Evolutionary conservation across 2,329 filamentous ascomycete genomes (phyloP).

Genomic region (Neoscytalidium dimidiatum): DNA sequence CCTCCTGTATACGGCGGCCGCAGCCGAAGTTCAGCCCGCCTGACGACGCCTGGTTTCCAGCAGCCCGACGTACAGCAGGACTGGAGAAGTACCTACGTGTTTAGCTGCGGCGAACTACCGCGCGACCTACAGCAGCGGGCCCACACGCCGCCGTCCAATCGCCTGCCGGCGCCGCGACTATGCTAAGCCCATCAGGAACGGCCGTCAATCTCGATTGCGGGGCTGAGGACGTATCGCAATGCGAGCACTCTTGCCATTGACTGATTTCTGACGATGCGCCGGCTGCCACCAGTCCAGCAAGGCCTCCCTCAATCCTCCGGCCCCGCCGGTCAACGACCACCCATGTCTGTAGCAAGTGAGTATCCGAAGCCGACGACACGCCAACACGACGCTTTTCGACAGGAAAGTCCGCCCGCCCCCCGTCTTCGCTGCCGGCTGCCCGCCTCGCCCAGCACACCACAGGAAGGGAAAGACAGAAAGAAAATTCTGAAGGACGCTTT

Average conservation of each 20-base stretch:
- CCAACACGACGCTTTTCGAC: neutral
- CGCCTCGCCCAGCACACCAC: neutral
- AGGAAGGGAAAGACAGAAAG: neutral
- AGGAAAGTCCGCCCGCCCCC: neutral
- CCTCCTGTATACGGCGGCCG: neutral
- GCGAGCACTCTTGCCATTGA: neutral
- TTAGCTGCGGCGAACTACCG: slow-evolving; percentile 2
- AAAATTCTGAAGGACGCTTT: neutral
- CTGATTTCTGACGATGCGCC: neutral
- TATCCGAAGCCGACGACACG: neutral
- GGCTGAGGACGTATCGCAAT: slow-evolving; percentile 8
- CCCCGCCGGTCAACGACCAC: neutral
- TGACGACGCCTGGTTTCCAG: neutral
- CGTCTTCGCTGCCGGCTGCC: neutral
- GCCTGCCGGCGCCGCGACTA: neutral
- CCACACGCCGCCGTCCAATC: slow-evolving; percentile 6
- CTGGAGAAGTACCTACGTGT: slow-evolving; percentile 13
- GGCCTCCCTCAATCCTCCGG: neutral
- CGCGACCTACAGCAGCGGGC: neutral
- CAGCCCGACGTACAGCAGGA: neutral
- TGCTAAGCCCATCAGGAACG: slow-evolving; percentile 12
- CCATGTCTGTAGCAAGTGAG: neutral
- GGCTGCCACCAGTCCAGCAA: neutral
- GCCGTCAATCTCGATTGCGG: slow-evolving; percentile 5
- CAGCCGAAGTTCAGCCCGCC: slow-evolving; percentile 3